A percentile compares a stretch with the other conserved stretches of the same genome.
Evolutionary conservation across 306 rosid species (phyloP).

Genomic region (Fragaria iinumae): DNA sequence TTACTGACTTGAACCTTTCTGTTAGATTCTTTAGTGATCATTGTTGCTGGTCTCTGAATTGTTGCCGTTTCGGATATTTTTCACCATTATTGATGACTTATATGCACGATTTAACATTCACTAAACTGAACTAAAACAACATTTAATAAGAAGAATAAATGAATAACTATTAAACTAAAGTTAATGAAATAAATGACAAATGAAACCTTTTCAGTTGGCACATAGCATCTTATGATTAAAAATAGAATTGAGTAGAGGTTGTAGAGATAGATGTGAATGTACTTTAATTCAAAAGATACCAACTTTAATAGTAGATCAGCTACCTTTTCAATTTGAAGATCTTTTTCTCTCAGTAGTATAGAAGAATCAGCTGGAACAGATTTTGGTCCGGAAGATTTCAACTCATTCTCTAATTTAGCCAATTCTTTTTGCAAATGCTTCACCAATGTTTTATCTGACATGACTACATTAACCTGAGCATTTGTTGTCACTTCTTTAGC

Average conservation of each 20-base stretch:
- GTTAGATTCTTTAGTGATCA: not conserved
- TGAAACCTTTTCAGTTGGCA: not conserved
- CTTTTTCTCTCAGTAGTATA: conserved; percentile 68
- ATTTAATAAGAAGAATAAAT: no score
- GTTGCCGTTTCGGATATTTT: not conserved
- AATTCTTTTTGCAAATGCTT: conserved; percentile 87
- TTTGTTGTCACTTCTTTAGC: conserved; percentile 90
- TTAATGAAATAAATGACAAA: not conserved
- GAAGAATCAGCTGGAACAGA: conserved; percentile 42
- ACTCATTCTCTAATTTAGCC: conserved; percentile 74
- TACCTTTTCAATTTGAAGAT: conserved; percentile 82
- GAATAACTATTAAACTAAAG: not conserved
- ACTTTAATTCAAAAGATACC: not conserved
- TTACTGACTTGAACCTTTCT: not conserved
- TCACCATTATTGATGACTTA: not conserved
- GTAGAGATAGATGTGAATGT: not conserved
- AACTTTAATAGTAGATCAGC: conserved; percentile 6
- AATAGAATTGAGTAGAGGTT: not conserved
- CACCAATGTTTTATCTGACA: conserved; percentile 95
- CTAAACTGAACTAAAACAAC: not conserved
- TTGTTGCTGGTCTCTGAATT: not conserved
- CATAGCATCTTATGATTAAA: not conserved
- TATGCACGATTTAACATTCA: not conserved
- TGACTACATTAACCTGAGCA: conserved; percentile 85
- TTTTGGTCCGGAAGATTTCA: conserved; percentile 52